Evolutionary conservation across 78 protist species (phyloP), one percentile per base, ranked within the genome.

Genomic region (Cavenderia fasciculata): DNA sequence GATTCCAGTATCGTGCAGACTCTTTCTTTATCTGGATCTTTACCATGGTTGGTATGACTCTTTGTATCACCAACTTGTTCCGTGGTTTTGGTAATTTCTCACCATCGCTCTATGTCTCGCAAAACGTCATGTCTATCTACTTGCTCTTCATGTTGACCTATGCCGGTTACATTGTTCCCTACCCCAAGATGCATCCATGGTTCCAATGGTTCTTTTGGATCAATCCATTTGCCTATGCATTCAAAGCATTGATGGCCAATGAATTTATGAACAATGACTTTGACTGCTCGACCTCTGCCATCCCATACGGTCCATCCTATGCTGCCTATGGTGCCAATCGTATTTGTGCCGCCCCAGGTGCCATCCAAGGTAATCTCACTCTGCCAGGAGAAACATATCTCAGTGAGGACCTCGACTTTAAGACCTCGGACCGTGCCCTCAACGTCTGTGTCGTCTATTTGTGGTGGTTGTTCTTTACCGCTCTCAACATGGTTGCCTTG

Each of bases 161-260:
- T 44, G 36, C 72, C 34, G 92, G 92, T 47, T 86, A 86, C 41
- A 47, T 54, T 18, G 72, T 86, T 43, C 85, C 92, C 57, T 59
- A 47, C 14, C 51, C 71, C 63, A 65, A 86, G 56, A 71, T 86
- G 84, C 74, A 57, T 43, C 84, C 85, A 19, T 86, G 92, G 92
- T 70, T 88, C 43, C 40, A 71, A 38, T 88, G 94, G 94, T 57
- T 76, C 49, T 54, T 51, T 29, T 88, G 87, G 87, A 68, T 77
- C 68, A 75, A 88, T 59, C 87, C 87, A 75, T 62, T 76, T 46
- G 23, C 72, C 8, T 88, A 88, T 23, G 68, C 87, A 2, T 88
- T 88, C 71, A 76, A 76, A 54, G 75, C 91, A 1, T 44, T 87
- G 33, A 74, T 74, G 79, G 40, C 59, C 14, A 87, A 87, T 29